These are phyloP conservation scores for Buddleja alternifolia DNA, from an alignment of 257 asterid genomes.

Conservation along the genomic window DNA sequence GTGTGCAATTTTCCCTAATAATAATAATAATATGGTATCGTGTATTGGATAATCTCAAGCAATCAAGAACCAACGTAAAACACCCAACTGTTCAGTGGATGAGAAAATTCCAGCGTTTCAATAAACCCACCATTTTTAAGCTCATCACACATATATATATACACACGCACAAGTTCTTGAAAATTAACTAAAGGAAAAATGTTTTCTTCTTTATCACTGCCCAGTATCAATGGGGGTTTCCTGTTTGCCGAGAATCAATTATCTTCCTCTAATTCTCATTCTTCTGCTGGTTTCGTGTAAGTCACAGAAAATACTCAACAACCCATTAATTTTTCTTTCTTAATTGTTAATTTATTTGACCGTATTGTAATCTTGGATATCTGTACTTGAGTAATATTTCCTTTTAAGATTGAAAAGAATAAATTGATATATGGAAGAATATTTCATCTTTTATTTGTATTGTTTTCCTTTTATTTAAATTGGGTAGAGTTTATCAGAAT, in stretches of 20 bases:
- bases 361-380: neutral
- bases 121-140: neutral
- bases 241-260: conserved; percentile 34
- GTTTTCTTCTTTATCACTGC: conserved; percentile 29
- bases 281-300: conserved; percentile 50
- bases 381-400: neutral
- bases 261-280: conserved; percentile 36
- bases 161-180: neutral
- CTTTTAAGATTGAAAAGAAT: neutral
- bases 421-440: no score
- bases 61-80: neutral
- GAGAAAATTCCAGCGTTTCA: conserved; percentile 28
- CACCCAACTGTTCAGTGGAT: conserved; percentile 35
- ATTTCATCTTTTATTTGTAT: no score
- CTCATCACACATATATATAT: neutral
- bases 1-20: no score
- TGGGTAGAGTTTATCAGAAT: neutral
- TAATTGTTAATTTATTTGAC: neutral
- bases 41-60: conserved; percentile 1
- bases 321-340: neutral
- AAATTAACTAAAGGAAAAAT: neutral
- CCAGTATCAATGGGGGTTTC: conserved; percentile 38
- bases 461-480: no score
- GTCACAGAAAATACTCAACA: neutral
- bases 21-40: neutral